Base-by-base conservation (phyloP, 2,329 filamentous ascomycete species). In the Cladosporium sp. region DNA sequence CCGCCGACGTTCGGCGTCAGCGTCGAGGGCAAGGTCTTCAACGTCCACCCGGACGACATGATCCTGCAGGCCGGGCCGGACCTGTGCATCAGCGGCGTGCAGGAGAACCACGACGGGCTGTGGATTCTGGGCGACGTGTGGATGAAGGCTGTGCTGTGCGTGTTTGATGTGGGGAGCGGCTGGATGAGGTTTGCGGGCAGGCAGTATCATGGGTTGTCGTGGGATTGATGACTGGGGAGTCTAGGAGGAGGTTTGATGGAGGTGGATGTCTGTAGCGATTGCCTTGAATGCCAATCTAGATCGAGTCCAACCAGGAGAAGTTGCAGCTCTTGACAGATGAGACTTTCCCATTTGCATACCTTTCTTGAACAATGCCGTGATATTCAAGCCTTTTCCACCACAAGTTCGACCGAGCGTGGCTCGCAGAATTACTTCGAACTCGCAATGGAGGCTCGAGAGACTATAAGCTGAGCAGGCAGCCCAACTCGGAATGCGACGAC, bases 111-210 rank as follows among this genome's bases (percentile, higher is more conserved):
- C 11, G 54, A 62, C 9, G 67, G 63, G 2, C 41, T 69, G 37
- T 68, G 63, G 35, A 72, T 77, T 40, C 56, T 78, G 43, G 76
- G 76, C 0, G 74, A 74, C 49, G 64, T 69, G 3, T 78, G 76
- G 56, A 63, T 77, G 62, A 76, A 75, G 63, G 77, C 75, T 55
- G 76, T 78, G 0, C 62, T 79, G 4, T 66, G 71, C 9, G 75
- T 79, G 1, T 78, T 75, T 62, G 77, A 79, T 65, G 68, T 78
- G 53, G 75, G 74, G 9, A 70, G 66, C 16, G 65, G 65, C 42
- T 65, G 73, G 63, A 71, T 78, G 72, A 63, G 70, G n/a, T 77
- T 78, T 59, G 71, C 74, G 16, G 63, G 63, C 22, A 63, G 66
- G 56, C 53, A 63, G 54, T 66, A 53, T 40, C 62, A 61, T 55